Conservation (phyloP, 768 basidiomycete genomes). For the Strobilomyces echinocephalus region DNA sequence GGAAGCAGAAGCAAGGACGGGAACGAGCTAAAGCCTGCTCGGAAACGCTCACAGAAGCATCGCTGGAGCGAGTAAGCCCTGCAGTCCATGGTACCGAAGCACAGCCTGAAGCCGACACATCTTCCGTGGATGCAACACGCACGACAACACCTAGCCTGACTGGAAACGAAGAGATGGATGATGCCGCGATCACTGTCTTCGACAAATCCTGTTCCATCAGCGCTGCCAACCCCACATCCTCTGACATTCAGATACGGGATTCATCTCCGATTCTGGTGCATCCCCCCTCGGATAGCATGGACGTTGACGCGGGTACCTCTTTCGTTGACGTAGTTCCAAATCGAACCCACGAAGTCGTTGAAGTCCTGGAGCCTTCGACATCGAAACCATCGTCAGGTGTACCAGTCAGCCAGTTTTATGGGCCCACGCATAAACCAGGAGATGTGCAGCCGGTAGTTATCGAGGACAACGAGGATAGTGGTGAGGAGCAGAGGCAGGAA, state of each 20-base stretch:
- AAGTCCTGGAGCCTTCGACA: not conserved
- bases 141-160: conserved; percentile 19
- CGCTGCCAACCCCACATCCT: conserved; percentile 4
- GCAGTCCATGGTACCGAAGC: not conserved
- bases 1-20: conserved; percentile 20
- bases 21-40: conserved; percentile 1
- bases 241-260: conserved; percentile 9
- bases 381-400: conserved; percentile 13
- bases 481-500: conserved; percentile 29
- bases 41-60: conserved; percentile 1
- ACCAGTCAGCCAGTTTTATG: conserved; percentile 24
- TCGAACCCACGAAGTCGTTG: not conserved
- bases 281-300: conserved; percentile 25
- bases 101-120: conserved; percentile 14
- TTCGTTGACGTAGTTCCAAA: not conserved
- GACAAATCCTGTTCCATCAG: conserved; percentile 19
- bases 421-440: not conserved
- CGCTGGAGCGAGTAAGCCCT: not conserved
- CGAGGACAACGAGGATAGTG: conserved; percentile 24
- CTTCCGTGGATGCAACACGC: conserved; percentile 15
- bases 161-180: conserved; percentile 14
- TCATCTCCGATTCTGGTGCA: conserved; percentile 15
- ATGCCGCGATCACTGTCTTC: conserved; percentile 2
- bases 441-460: not conserved
- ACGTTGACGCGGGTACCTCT: conserved; percentile 18